Conservation (phyloP, 257 asterid genomes). For the Prunella vulgaris region DNA sequence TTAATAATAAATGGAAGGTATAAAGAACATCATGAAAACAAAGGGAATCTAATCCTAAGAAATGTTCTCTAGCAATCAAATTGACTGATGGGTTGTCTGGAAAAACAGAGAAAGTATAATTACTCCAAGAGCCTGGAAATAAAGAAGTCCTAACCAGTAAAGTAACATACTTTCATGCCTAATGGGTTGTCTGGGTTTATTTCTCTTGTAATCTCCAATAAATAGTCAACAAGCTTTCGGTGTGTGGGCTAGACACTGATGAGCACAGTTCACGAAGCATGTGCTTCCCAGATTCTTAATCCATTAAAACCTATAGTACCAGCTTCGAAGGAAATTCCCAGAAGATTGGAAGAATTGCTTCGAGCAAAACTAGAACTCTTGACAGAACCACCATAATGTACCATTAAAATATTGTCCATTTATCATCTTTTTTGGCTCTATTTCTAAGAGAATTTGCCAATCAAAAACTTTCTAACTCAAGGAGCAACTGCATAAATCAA, state of each 20-base stretch:
- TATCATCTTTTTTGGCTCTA: slow-evolving; percentile 50
- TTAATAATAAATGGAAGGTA: slow-evolving; percentile 6
- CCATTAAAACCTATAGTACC: slow-evolving; percentile 91
- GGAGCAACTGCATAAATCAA: slow-evolving; percentile 56
- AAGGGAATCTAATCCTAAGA: background rate
- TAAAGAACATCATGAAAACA: background rate
- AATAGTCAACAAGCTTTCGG: slow-evolving; percentile 95
- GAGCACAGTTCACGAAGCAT: slow-evolving; percentile 95
- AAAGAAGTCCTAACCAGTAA: slow-evolving; percentile 11
- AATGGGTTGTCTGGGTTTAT: slow-evolving; percentile 83
- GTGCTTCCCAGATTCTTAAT: slow-evolving; percentile 89
- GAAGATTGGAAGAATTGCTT: slow-evolving; percentile 44
- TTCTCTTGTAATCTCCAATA: slow-evolving; percentile 89
- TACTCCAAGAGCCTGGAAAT: slow-evolving; percentile 19
- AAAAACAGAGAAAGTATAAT: slow-evolving; percentile 5
- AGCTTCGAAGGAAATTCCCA: slow-evolving; percentile 62
- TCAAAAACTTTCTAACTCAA: slow-evolving; percentile 95
- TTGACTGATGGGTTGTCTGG: slow-evolving; percentile 9
- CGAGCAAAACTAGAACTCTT: slow-evolving; percentile 42
- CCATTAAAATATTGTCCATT: slow-evolving; percentile 44
- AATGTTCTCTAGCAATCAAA: slow-evolving; percentile 2
- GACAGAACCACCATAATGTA: slow-evolving; percentile 49
- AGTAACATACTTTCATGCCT: slow-evolving; percentile 81
- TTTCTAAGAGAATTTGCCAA: slow-evolving; percentile 69
- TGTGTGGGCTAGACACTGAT: slow-evolving; percentile 93